phyloP scores from a whole-genome alignment of 495 filamentous ascomycete genomes.

The Aspergillus leporis region DNA sequence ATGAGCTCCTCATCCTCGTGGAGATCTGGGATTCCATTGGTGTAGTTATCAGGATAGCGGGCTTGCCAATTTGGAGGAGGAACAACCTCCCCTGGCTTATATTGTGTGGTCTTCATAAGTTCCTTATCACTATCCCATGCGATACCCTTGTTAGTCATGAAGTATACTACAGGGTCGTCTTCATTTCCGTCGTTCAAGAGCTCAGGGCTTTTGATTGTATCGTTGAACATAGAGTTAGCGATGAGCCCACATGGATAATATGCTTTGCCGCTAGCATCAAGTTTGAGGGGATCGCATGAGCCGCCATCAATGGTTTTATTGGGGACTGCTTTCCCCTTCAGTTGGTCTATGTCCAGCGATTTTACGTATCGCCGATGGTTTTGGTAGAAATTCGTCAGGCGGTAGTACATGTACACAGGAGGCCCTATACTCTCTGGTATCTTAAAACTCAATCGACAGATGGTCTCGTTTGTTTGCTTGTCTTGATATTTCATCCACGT shows the following conservation, averaged over 20 bases:
- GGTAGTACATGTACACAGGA: constrained; percentile 89
- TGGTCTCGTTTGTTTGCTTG: constrained; percentile 19
- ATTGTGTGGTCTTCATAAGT: constrained; percentile 70
- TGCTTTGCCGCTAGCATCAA: constrained; percentile 57
- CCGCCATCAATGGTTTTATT: constrained; percentile 61
- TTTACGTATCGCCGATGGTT: constrained; percentile 96
- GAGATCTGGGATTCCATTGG: constrained; percentile 62
- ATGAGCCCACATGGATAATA: constrained; percentile 97
- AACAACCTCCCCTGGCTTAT: constrained; percentile 62
- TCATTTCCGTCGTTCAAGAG: constrained; percentile 48
- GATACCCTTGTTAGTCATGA: constrained; percentile 77
- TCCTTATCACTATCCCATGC: constrained; percentile 82
- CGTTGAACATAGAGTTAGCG: constrained; percentile 96
- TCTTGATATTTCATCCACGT: constrained; percentile 36
- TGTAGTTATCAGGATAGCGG: constrained; percentile 67
- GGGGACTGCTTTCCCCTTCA: constrained; percentile 69
- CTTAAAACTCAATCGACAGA: constrained; percentile 72
- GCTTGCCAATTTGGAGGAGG: constrained; percentile 85
- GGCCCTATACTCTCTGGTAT: constrained; percentile 76
- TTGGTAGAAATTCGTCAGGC: constrained; percentile 97
- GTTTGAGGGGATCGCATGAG: constrained; percentile 72
- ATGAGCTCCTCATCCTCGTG: constrained; percentile 79
- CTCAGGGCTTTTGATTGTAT: constrained; percentile 70
- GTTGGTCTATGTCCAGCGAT: constrained; percentile 79
- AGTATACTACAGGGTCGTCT: constrained; percentile 48